Base-by-base conservation (phyloP, 495 filamentous ascomycete genomes). In the Penicillium robsamsonii region DNA sequence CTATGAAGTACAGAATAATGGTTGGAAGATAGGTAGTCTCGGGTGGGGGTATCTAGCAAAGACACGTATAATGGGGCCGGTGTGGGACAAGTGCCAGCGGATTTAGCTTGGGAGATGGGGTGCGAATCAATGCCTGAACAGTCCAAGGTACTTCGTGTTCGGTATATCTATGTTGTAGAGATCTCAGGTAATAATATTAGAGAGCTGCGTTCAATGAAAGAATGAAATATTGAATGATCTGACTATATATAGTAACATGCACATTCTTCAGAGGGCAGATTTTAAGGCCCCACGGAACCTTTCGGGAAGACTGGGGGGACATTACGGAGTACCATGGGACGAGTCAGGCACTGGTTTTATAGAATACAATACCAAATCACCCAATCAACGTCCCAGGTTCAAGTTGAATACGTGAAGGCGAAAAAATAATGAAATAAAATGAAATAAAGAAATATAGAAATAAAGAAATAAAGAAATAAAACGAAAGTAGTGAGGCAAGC, bases 31-130 rank as follows among this genome's bases (percentile, higher is more conserved):
- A 56, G 27, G 10, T 46, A 8, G 27, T 43, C 37, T 45, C 11
- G 46, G 54, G 51, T 54, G 35, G 35, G 45, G 54, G 48, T 46
- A 38, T 42, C 25, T 29, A 56, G 24, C 41, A 55, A 40, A 55
- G 53, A 58, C 59, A 62, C 59, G 59, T 50, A 57, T 49, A 41
- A 55, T 59, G 59, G 59, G 46, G 41, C 59, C 42, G 41, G 9
- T 52, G 59, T 55, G 59, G 59, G 50, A 62, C 59, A 40, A 53
- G 15, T 27, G 42, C 12, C 46, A 38, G 46, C 27, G 13, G 45
- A 31, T 47, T 17, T 18, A 38, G 35, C 8, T 31, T 47, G 8
- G 25, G 25, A 11, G 8, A 29, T 51, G 41, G 37, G 49, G 49
- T 52, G 50, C 7, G 38, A 42, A 51, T 38, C 15, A 42, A 52